A percentile compares a stretch with the other conserved stretches of the same genome.
phyloP scores from a whole-genome alignment of 305 asterid genomes.

The Solanum hybrid region DNA sequence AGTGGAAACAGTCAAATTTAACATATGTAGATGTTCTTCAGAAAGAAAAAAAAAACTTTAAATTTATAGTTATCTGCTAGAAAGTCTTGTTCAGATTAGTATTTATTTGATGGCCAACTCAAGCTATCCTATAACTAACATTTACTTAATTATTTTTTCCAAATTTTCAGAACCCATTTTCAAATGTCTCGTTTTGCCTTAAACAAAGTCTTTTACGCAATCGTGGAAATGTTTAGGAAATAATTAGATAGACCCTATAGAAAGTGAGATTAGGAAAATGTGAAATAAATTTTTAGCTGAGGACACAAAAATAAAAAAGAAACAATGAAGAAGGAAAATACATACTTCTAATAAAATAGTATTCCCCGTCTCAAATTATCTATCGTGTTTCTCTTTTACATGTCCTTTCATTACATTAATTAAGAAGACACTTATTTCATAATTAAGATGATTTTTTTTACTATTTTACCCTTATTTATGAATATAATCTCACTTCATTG shows the following conservation, averaged over 20 bases:
- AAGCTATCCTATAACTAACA: background rate
- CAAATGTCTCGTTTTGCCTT: background rate
- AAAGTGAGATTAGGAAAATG: background rate
- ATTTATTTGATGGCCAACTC: constrained; percentile 9
- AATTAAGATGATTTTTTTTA: background rate
- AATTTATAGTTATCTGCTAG: background rate
- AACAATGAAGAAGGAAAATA: background rate
- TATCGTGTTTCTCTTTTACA: background rate
- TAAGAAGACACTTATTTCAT: background rate
- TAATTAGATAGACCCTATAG: background rate
- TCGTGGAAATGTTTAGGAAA: background rate
- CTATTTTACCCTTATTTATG: background rate
- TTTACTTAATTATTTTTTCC: background rate
- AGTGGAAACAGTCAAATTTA: background rate
- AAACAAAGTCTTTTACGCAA: constrained; percentile 4
- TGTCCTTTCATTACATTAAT: background rate
- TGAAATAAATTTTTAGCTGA: background rate
- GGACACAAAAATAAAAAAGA: background rate
- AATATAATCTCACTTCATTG: background rate
- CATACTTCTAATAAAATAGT: background rate
- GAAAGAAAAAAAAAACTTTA: accelerated
- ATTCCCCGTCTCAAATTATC: background rate
- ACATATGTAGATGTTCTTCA: background rate
- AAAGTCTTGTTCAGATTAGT: background rate
- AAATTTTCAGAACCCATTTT: background rate